phyloP scores from a whole-genome alignment of 2,329 filamentous ascomycete species.

The Geosmithia flava region DNA sequence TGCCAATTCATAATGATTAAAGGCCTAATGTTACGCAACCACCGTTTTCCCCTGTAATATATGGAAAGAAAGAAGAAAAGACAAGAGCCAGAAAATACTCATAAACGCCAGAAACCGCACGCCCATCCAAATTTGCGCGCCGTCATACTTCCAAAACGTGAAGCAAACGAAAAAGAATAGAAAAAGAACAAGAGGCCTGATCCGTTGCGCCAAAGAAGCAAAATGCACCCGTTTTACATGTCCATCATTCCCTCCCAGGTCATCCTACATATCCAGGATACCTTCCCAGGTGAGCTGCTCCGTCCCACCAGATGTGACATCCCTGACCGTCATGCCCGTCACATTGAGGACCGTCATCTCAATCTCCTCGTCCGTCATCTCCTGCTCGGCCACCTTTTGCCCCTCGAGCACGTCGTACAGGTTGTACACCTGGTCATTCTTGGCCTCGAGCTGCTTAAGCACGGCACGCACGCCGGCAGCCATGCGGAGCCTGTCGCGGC shows the following conservation, averaged over 20 bases:
- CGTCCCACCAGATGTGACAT: slow-evolving; percentile 19
- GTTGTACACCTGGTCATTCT: slow-evolving; percentile 69
- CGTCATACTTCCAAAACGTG: not conserved
- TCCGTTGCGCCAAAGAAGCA: not conserved
- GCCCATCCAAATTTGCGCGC: not conserved
- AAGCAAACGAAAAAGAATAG: not conserved
- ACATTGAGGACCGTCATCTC: slow-evolving; percentile 52
- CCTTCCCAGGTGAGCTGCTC: slow-evolving; percentile 30
- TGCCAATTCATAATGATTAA: not conserved
- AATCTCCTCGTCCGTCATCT: slow-evolving; percentile 49
- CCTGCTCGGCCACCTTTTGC: slow-evolving; percentile 53
- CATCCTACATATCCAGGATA: slow-evolving; percentile 13
- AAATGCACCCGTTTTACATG: not conserved
- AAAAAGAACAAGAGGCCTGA: not conserved
- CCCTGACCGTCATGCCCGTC: slow-evolving; percentile 29
- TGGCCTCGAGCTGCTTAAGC: slow-evolving; percentile 53
- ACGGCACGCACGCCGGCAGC: slow-evolving; percentile 48
- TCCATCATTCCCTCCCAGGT: not conserved
- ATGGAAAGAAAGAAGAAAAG: not conserved
- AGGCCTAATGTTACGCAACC: not conserved
- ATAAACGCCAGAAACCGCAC: slow-evolving; percentile 2
- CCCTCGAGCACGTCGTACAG: slow-evolving; percentile 77
- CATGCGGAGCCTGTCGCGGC: slow-evolving; percentile 49
- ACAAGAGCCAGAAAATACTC: not conserved
- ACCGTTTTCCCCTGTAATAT: not conserved